Evolutionary conservation across 129 eudicot genomes (phyloP).

Genomic region (Helianthus tuberosus): DNA sequence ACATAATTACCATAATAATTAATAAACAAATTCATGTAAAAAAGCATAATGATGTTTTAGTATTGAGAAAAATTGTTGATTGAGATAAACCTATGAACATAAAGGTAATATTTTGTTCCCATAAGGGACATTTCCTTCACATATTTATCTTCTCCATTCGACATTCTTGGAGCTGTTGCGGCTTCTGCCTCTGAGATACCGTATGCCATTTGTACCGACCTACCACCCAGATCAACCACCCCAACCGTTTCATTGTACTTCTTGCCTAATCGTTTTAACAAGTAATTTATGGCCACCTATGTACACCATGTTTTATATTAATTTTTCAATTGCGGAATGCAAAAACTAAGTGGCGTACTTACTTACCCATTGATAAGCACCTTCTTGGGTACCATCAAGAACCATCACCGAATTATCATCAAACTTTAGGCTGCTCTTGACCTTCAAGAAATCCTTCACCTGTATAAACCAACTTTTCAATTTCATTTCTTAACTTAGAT

Average conservation of each 20-base stretch:
- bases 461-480: conserved; percentile 23
- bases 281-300: conserved; percentile 83
- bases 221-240: conserved; percentile 92
- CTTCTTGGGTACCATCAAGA: conserved; percentile 86
- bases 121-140: conserved; percentile 82
- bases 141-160: conserved; percentile 67
- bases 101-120: conserved; percentile 73
- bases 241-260: conserved; percentile 68
- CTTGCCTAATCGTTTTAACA: conserved; percentile 73
- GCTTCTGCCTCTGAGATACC: conserved; percentile 80
- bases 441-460: conserved; percentile 71
- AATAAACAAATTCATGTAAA: background rate
- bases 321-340: background rate
- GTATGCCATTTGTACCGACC: conserved; percentile 94
- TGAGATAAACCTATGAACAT: conserved; percentile 69
- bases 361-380: conserved; percentile 69
- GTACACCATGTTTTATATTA: background rate
- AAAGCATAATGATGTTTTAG: background rate
- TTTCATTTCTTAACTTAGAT: conserved; percentile 13
- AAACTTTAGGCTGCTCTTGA: conserved; percentile 60
- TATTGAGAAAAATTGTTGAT: background rate
- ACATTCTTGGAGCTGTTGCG: conserved; percentile 66
- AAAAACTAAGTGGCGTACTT: conserved; percentile 35
- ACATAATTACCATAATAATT: no score
- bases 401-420: conserved; percentile 72